These are phyloP conservation scores for Phytophthora hibernalis DNA, from an alignment of 352 stramenopile species.

Conservation along the genomic window DNA sequence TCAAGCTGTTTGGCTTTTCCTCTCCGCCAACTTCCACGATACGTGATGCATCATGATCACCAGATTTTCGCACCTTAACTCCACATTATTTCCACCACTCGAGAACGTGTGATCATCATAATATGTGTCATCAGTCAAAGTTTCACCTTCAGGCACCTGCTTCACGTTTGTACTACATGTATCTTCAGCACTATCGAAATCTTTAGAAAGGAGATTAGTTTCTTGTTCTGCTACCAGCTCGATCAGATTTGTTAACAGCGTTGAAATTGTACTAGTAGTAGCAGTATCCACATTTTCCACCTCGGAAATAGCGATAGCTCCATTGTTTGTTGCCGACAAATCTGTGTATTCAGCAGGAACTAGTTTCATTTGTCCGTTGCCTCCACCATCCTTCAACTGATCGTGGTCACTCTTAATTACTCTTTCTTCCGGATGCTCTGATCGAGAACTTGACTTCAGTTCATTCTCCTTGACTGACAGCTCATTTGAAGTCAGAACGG, in stretches of 20 bases:
- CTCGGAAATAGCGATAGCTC: not conserved
- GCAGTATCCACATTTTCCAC: not conserved
- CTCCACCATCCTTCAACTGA: not conserved
- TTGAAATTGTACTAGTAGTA: constrained; percentile 4
- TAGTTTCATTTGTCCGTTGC: not conserved
- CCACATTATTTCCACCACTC: not conserved
- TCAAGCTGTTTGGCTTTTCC: not conserved
- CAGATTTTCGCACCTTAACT: not conserved
- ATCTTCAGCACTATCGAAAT: not conserved
- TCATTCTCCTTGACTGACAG: not conserved
- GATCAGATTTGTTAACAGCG: constrained; percentile 5
- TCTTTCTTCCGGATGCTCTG: not conserved
- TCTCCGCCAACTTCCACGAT: not conserved
- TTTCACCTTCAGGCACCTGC: not conserved
- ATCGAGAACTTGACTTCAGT: not conserved
- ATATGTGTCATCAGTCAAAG: not conserved
- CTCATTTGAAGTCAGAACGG: not conserved
- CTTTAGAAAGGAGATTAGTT: not conserved
- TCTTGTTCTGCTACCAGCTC: constrained; percentile 8
- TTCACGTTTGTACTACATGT: not conserved
- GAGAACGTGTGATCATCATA: not conserved
- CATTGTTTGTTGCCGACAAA: not conserved
- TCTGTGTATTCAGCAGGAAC: not conserved
- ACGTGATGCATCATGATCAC: not conserved
- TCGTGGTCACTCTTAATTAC: not conserved